Evolutionary conservation across 495 filamentous ascomycete genomes (phyloP), one percentile per base, ranked within the genome.

Genomic region (Lineolata rhizophorae): DNA sequence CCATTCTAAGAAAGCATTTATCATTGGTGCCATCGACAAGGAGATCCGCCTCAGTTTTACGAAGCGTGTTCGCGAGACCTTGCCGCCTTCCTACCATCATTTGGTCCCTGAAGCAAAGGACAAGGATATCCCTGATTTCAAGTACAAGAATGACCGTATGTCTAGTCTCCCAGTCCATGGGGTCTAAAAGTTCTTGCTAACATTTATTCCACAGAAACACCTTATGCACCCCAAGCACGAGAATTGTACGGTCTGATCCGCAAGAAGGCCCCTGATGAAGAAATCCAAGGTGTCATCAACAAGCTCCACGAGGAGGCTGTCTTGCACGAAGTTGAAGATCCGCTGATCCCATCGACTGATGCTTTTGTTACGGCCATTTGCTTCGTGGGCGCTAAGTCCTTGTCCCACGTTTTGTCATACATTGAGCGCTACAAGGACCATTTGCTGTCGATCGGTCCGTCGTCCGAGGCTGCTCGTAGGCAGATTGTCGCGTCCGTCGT

Each of bases 11-110:
- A 92, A 93, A 55, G 75, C 84, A 3, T 93, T 95, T 52, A 90
- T 99, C 27, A 51, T 66, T 14, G 87, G 82, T 6, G 70, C 80
- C 6, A 56, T 99, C 29, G 90, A 99, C 51, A 95, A 95, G 57
- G 87, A 99, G 52, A 93, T 95, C 35, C 73, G 90, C 13, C 63
- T 95, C 20, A 91, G 80, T 45, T 99, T 99, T 52, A 82, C 90
- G 0, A 83, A 87, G 46, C 78, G 87, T 18, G 91, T 99, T 50
- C 81, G 84, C 53, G 79, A 80, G 27, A 95, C 87, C 22, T 62
- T 99, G 13, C 87, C 82, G 5, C 72, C 80, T 29, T 72, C 75
- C 6, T 92, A 90, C 42, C 72, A 83, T 43, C 56, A 59, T 3
- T 59, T 95, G 32, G 91, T 99, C 40, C 61, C 75, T 0, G 68